These are phyloP conservation scores for Paramecium bursaria DNA, from an alignment of 73 alveolate species.

Conservation along the genomic window DNA sequence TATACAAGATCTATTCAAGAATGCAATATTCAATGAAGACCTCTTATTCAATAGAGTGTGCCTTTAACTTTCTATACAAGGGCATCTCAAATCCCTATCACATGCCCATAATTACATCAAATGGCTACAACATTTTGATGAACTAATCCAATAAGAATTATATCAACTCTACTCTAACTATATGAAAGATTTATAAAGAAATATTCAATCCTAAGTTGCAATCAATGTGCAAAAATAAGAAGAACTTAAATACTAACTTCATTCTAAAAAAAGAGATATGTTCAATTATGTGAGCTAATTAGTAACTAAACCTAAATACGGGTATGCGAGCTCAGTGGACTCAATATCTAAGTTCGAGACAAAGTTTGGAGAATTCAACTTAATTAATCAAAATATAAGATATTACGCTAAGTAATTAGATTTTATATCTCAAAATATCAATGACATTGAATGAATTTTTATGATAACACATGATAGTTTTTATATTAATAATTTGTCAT, in stretches of 20 bases:
- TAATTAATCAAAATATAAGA: constrained; percentile 6
- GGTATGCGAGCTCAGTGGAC: constrained; percentile 13
- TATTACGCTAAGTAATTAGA: constrained; percentile 29
- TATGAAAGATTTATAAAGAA: constrained; percentile 4
- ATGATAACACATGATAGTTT: too few species aligned
- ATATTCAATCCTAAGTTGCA: neutral
- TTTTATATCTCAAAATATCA: too few species aligned
- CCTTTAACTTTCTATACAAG: neutral
- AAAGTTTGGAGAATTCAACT: constrained; percentile 28
- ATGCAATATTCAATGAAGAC: constrained; percentile 11
- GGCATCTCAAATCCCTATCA: neutral
- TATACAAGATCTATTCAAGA: constrained; percentile 20
- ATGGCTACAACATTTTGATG: constrained; percentile 37
- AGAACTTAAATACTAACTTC: neutral
- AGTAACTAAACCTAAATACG: constrained; percentile 3
- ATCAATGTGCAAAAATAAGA: constrained; percentile 14
- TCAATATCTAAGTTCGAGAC: neutral
- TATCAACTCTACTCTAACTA: constrained; percentile 12
- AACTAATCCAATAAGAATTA: constrained; percentile 1
- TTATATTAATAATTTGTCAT: too few species aligned
- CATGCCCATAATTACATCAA: constrained; percentile 11
- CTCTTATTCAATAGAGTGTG: constrained; percentile 3
- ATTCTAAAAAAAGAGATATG: constrained; percentile 31
- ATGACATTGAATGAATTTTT: too few species aligned
- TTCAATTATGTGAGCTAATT: constrained; percentile 2